A percentile compares a stretch with the other conserved stretches of the same genome.
Evolutionary conservation across 108 stramenopile genomes (phyloP).

Genomic region (Skeletonema tropicum): DNA sequence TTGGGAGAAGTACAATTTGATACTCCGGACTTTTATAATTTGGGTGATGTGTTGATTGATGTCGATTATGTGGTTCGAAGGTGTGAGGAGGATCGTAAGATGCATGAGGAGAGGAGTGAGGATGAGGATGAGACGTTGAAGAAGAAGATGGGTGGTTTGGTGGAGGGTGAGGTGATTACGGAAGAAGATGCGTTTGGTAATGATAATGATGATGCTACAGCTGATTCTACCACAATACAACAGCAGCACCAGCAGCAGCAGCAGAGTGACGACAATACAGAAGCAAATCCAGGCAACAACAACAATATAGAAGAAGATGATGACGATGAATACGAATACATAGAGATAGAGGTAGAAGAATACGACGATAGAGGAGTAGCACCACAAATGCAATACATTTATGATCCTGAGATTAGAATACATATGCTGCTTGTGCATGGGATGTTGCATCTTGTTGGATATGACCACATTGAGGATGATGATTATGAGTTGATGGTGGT

Average conservation of each 20-base stretch:
- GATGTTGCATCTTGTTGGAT: conserved; percentile 93
- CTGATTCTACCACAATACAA: neutral
- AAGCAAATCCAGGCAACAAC: no score
- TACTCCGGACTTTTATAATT: conserved; percentile 75
- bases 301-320: conserved; percentile 35
- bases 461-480: conserved; percentile 94
- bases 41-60: conserved; percentile 93
- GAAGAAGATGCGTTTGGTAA: conserved; percentile 1
- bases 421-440: conserved; percentile 95
- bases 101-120: conserved; percentile 1
- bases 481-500: conserved; percentile 93
- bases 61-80: conserved; percentile 85
- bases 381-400: conserved; percentile 80
- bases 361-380: conserved; percentile 90
- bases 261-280: neutral
- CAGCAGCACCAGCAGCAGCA: neutral
- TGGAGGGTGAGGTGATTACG: conserved; percentile 44
- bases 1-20: conserved; percentile 72
- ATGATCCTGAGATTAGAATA: conserved; percentile 81
- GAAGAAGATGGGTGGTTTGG: conserved; percentile 39
- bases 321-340: conserved; percentile 43
- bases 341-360: conserved; percentile 57
- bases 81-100: conserved; percentile 60
- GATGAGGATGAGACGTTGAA: conserved; percentile 4
- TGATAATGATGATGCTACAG: neutral